Percentiles rank a stretch among this genome's conserved stretches.
Conservation (phyloP, 306 rosid genomes). For the Prunus mira region DNA sequence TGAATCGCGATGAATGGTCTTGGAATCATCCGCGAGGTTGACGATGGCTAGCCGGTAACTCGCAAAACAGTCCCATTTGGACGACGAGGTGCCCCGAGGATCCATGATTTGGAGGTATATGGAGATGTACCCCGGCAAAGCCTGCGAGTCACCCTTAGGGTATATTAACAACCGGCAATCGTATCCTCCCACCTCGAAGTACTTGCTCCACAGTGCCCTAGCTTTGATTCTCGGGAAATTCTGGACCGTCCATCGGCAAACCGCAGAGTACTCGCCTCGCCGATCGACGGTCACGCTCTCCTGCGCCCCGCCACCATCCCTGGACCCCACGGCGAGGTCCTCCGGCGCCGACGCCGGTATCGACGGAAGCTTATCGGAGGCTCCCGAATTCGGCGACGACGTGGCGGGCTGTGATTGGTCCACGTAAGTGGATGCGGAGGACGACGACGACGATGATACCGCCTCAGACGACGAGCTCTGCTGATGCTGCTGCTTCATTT, state of each 20-base stretch:
- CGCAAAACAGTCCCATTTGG: constrained; percentile 99
- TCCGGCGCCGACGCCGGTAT: constrained; percentile 69
- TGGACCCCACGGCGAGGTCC: constrained; percentile 53
- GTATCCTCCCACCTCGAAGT: constrained; percentile 99
- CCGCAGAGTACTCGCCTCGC: constrained; percentile 78
- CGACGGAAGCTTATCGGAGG: constrained; percentile 30
- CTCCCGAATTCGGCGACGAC: constrained; percentile 34
- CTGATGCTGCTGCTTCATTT: constrained; percentile 69
- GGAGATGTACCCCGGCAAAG: constrained; percentile 90
- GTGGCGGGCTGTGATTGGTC: constrained; percentile 64
- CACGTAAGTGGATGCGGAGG: constrained; percentile 39
- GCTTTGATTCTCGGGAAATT: constrained; percentile 89
- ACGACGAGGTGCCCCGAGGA: constrained; percentile 94
- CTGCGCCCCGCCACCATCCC: constrained; percentile 90
- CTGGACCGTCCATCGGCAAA: constrained; percentile 92
- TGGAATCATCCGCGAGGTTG: constrained; percentile 72
- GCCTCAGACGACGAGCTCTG: constrained; percentile 53
- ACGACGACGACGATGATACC: constrained; percentile 56
- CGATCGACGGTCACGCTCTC: constrained; percentile 82
- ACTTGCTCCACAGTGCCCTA: constrained; percentile 97
- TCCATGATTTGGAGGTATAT: constrained; percentile 99
- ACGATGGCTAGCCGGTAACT: constrained; percentile 91
- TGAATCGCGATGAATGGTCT: constrained; percentile 90
- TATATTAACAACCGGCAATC: constrained; percentile 90
- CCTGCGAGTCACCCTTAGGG: constrained; percentile 97